phyloP scores from a whole-genome alignment of 176 grass and related monocot species.

The Thalia dealbata region DNA sequence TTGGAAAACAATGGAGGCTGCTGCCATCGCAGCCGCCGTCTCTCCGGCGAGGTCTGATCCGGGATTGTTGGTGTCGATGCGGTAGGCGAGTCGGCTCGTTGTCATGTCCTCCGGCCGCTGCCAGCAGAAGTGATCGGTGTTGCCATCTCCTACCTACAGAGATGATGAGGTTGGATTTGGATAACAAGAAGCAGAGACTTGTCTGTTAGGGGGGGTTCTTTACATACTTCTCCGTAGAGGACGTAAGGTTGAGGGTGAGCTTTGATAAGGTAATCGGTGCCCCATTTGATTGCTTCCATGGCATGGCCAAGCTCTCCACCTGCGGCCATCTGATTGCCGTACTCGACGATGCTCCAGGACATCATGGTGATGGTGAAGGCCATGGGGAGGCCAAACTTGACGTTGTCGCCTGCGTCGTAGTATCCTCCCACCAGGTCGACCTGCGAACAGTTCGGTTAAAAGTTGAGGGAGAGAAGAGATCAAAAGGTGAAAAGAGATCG shows the following conservation, averaged over 20 bases:
- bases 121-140: conserved; percentile 80
- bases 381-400: conserved; percentile 94
- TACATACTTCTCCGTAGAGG: conserved; percentile 83
- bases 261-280: conserved; percentile 86
- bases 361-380: conserved; percentile 99
- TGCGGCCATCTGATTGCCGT: conserved; percentile 63
- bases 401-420: conserved; percentile 94
- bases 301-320: conserved; percentile 71
- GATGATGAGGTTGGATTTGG: not conserved
- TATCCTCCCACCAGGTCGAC: conserved; percentile 80
- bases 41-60: conserved; percentile 83
- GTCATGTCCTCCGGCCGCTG: conserved; percentile 95
- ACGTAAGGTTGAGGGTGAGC: conserved; percentile 67
- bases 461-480: not conserved
- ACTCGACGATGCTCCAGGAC: conserved; percentile 79
- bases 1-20: conserved; percentile 62
- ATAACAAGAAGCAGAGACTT: not conserved
- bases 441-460: conserved; percentile 26
- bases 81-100: conserved; percentile 70
- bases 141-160: conserved; percentile 70
- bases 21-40: conserved; percentile 77
- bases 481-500: not conserved
- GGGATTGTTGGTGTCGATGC: conserved; percentile 49
- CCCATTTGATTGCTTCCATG: conserved; percentile 85
- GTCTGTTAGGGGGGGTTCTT: too few relatives aligned